Base-by-base conservation (phyloP, 768 basidiomycete genomes). In the Rhodotorula graminis region DNA sequence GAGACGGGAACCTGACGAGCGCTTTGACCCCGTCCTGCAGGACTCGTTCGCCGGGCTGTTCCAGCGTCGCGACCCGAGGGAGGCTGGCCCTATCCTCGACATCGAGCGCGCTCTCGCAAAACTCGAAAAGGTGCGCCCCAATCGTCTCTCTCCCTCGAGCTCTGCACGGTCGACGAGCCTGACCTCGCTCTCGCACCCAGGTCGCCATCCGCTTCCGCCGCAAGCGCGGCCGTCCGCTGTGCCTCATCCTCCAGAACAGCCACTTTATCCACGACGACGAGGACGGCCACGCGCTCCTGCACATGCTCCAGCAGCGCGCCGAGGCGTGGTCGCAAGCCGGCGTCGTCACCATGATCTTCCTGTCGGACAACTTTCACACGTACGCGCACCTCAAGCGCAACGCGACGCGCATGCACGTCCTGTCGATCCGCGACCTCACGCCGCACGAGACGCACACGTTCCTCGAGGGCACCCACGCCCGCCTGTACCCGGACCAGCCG, bases 61-160 rank as follows among this genome's bases (percentile, higher is more conserved):
- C 82, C 90, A 90, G 78, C 82, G 91, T 67, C 83, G 88, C 53
- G 91, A 95, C 82, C 91, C 92, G 27, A 82, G 88, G 79, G 91
- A 93, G 84, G 90, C 88, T 74, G 91, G 91, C 2, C 87, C 92
- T 10, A 86, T 88, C 12, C 82, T 92, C 27, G 91, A 92, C 77
- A 87, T 93, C 58, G 91, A 91, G 80, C 84, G 92, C 82, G 91
- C 89, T 9, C 76, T 92, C 81, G 91, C 89, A 80, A 93, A 93
- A 79, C 83, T 91, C 6, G 88, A 91, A 23, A 75, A 76, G 71
- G 58, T 59, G 10, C 18, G 33, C 31, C 57, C 19, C 9, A 9
- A 37, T 9, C 37, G 37, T 37, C 37, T 5, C 37, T 5, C 37
- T 37, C 37, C 9, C 37, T 37, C 37, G 37, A 37, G 37, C 37